Percentiles rank a stretch among this genome's conserved stretches.
Evolutionary conservation across 805 yeast genomes (phyloP).

Genomic region (Blastobotrys chiropterorum): DNA sequence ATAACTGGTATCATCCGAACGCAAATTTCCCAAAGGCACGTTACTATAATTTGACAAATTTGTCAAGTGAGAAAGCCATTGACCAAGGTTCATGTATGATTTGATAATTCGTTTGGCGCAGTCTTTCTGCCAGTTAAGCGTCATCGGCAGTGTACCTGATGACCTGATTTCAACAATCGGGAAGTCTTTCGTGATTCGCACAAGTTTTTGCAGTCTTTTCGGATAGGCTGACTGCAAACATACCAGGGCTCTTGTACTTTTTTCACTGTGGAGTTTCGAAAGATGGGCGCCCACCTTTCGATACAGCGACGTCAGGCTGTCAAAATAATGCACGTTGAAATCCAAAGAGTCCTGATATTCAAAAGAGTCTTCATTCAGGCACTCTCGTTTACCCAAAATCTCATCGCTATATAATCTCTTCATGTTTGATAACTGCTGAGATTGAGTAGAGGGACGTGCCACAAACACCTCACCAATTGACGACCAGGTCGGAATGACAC

Average conservation of each 20-base stretch:
- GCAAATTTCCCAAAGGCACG: conserved; percentile 81
- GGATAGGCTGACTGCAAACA: conserved; percentile 68
- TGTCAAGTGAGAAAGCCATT: conserved; percentile 63
- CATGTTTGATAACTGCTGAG: conserved; percentile 58
- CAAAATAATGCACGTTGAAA: conserved; percentile 51
- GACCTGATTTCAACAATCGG: conserved; percentile 55
- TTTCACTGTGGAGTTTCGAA: conserved; percentile 54
- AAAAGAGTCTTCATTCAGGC: conserved; percentile 5
- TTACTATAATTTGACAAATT: conserved; percentile 64
- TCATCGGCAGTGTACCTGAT: conserved; percentile 26
- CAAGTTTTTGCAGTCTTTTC: conserved; percentile 39
- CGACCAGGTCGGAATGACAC: conserved; percentile 57
- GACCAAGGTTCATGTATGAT: conserved; percentile 65
- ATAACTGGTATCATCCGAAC: conserved; percentile 67
- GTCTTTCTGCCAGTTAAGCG: conserved; percentile 69
- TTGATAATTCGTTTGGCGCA: conserved; percentile 59
- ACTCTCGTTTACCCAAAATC: conserved; percentile 18
- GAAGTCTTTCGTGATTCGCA: conserved; percentile 47
- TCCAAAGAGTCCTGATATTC: conserved; percentile 19
- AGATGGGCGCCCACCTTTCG: conserved; percentile 51
- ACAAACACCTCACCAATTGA: conserved; percentile 44
- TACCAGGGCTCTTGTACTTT: conserved; percentile 57
- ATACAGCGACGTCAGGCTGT: conserved; percentile 49
- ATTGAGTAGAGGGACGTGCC: conserved; percentile 60
- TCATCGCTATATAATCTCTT: conserved; percentile 51